These are phyloP conservation scores for Penicillium herquei DNA, from an alignment of 495 filamentous ascomycete genomes.

Conservation along the genomic window DNA sequence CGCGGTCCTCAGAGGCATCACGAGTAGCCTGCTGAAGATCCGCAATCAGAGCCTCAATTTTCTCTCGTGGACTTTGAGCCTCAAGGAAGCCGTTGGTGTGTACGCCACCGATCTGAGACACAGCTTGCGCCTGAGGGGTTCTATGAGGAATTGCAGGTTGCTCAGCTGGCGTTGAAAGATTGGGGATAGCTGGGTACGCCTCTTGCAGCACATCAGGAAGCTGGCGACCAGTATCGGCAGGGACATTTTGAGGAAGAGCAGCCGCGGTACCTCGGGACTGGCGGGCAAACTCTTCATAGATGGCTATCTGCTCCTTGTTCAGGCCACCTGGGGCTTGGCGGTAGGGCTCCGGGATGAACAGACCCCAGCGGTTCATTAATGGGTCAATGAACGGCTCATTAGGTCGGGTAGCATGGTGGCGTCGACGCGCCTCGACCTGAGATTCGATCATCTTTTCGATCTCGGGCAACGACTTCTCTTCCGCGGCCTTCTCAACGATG, in stretches of 20 bases:
- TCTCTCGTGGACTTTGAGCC: slow-evolving; percentile 57
- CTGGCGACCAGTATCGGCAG: slow-evolving; percentile 59
- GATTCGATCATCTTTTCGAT: slow-evolving; percentile 87
- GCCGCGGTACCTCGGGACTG: slow-evolving; percentile 62
- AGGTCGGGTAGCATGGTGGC: slow-evolving; percentile 66
- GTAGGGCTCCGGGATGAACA: slow-evolving; percentile 87
- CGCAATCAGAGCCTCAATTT: slow-evolving; percentile 65
- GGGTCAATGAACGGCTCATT: slow-evolving; percentile 82
- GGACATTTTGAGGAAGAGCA: slow-evolving; percentile 53
- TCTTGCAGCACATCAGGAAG: slow-evolving; percentile 80
- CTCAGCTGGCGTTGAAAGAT: slow-evolving; percentile 76
- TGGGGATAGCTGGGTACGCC: slow-evolving; percentile 72
- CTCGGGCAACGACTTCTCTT: slow-evolving; percentile 86
- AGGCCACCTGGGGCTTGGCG: slow-evolving; percentile 76
- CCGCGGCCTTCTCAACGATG: slow-evolving; percentile 90
- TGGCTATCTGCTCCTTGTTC: slow-evolving; percentile 87
- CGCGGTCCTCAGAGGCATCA: slow-evolving; percentile 65
- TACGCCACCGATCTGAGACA: slow-evolving; percentile 36
- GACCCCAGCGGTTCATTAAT: slow-evolving; percentile 77
- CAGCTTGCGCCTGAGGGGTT: slow-evolving; percentile 60
- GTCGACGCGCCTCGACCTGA: slow-evolving; percentile 70
- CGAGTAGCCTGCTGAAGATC: slow-evolving; percentile 66
- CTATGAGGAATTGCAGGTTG: slow-evolving; percentile 73
- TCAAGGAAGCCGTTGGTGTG: slow-evolving; percentile 66
- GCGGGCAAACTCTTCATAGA: slow-evolving; percentile 93